A percentile compares a stretch with the other conserved stretches of the same genome.
phyloP scores from a whole-genome alignment of 2,329 filamentous ascomycete genomes.

The Penicillium sp. region DNA sequence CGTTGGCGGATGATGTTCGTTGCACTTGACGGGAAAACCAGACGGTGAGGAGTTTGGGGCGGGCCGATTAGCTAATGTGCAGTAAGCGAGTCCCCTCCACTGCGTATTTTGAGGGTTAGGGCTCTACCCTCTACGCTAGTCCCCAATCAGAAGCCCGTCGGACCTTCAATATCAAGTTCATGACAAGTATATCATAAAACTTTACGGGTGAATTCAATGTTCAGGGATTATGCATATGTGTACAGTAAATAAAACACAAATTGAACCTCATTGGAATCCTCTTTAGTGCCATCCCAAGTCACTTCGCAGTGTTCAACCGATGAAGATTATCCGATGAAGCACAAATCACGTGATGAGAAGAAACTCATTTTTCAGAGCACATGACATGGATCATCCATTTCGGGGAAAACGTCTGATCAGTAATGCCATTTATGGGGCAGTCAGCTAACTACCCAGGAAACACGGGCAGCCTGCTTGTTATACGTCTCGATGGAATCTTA shows the following conservation, averaged over 20 bases:
- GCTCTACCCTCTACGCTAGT: conserved; percentile 29
- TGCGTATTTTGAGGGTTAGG: conserved; percentile 29
- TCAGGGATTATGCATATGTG: too few species aligned
- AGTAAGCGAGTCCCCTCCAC: conserved; percentile 42
- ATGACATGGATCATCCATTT: conserved; percentile 6
- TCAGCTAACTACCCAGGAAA: background rate
- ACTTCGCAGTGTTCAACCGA: background rate
- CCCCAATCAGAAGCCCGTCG: conserved; percentile 17
- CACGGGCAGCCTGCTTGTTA: too few species aligned
- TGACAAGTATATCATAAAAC: background rate
- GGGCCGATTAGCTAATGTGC: conserved; percentile 45
- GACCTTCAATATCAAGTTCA: background rate
- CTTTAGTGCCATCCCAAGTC: background rate
- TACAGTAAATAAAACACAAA: too few species aligned
- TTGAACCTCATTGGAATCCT: too few species aligned
- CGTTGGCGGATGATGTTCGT: conserved; percentile 49
- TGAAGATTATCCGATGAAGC: background rate
- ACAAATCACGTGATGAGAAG: conserved; percentile 5
- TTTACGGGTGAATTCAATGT: background rate
- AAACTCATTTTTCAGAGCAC: background rate
- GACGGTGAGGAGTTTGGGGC: conserved; percentile 43
- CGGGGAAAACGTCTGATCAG: background rate
- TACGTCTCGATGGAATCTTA: background rate
- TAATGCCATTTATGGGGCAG: background rate
- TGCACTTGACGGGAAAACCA: conserved; percentile 43